Base-by-base conservation (phyloP, 345 rosid genomes). In the Aquilaria sinensis region DNA sequence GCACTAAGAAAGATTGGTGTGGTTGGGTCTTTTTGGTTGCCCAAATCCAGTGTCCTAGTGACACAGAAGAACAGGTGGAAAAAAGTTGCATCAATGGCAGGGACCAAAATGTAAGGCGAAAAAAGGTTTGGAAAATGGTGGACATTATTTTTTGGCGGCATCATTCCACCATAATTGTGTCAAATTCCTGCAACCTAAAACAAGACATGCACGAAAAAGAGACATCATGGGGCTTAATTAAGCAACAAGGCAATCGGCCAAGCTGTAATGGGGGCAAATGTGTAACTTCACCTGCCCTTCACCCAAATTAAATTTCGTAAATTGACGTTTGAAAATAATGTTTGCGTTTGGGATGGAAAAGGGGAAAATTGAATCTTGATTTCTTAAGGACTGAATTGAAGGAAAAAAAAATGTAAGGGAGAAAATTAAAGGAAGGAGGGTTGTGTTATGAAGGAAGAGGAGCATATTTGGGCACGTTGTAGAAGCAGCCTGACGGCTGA, bases 121-220 rank as follows among this genome's bases (percentile, higher is more conserved):
- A 60, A 60, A 45, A 60, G 11, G 53, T 60, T 11, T 1, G 56
- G 50, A 23, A 12, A 62, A 62, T 23, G 23, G 23, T 23, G 23
- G 23, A 23, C 23, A 34, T 23, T 47, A 47, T 5, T 1, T 10
- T 13, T 64, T 57, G 76, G 53, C 34, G n/a, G 41, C 66, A 62
- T 71, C 8, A 67, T 65, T 76, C 56, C 65, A 74, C 70, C 74
- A 74, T 66, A 62, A 71, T 74, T 58, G 65, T 78, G 68, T 71
- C 67, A 51, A 49, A 37, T 66, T 37, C 46, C 56, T 50, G 46
- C 69, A 46, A 55, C 63, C 67, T 59, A 50, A 50, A 54, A 29
- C 50, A 60, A 16, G 63, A 60, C 69, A 30, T 61, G 65, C 66
- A 29, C 64, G 47, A 46, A 51, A 56, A 62, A 65, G 57, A 58